Base-by-base conservation (phyloP, 345 rosid species). In the Streptanthus diversifolius region DNA sequence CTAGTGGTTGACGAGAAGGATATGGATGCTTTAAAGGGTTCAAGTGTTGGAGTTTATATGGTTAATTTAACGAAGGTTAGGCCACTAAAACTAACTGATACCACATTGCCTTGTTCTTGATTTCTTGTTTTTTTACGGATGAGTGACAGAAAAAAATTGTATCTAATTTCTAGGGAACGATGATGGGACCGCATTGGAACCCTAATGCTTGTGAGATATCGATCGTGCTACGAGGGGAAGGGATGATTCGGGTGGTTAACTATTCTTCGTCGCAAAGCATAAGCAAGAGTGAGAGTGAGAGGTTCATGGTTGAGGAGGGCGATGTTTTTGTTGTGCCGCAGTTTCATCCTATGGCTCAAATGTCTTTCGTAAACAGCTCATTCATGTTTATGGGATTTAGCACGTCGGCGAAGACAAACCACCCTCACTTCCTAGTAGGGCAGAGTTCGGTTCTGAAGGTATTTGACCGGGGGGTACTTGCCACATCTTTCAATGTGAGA, bases 121-220 rank as follows among this genome's bases (percentile, higher is more conserved):
- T 0, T 18, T 56, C 14, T 56, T 45, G 18, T 53, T 1, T 54
- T 24, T 8, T 58, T 7, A 25, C 32, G 22, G 18, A 74, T 27
- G 21, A n/a, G n/a, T 11, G 53, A 37, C 66, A 22, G 18, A 7
- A 52, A 15, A 15, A 10, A 17, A 21, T 0, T 64, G 25, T 15
- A 3, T 65, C 1, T 64, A 18, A 36, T 58, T 29, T 58, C 0
- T 61, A 93, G 99, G 98, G 98, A 19, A 87, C 96, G 3, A 90
- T 95, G 89, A 82, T 91, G 92, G 99, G 85, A 21, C 99, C 96
- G 6, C 99, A 90, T 22, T 95, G 99, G 99, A 91, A 90, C 70
- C 96, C 95, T 12, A 76, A 58, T 62, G 95, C 89, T 1, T 82
- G 79, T 1, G 99, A 91, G 84, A 80, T 91, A 63, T 83, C 88